Conservation (phyloP, 2,329 filamentous ascomycete genomes). For the Trichoderma asperellum region DNA sequence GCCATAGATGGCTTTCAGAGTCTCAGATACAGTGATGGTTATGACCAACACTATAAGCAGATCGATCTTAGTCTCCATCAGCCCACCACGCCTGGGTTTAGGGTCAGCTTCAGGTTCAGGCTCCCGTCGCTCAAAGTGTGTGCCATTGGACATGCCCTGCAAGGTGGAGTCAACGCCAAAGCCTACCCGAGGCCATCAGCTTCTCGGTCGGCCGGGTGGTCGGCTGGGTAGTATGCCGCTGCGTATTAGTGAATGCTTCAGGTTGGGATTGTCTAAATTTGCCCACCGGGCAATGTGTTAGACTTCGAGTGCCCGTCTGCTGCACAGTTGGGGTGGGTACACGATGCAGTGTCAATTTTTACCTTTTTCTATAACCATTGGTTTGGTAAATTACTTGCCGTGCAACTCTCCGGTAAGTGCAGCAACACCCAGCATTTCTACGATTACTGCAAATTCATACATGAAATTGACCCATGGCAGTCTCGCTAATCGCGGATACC, state of each 20-base stretch:
- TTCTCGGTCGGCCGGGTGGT: constrained; percentile 5
- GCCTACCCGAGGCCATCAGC: not conserved
- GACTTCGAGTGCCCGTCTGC: not conserved
- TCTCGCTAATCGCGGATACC: not conserved
- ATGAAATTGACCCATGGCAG: not conserved
- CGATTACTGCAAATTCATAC: not conserved
- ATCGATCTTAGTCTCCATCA: constrained; percentile 15
- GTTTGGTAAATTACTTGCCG: not conserved
- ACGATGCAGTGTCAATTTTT: not conserved
- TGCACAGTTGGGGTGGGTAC: not conserved
- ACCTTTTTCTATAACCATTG: not conserved
- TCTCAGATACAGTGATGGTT: not conserved
- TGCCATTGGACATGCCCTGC: not conserved
- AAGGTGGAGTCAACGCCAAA: not conserved
- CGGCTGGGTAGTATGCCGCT: not conserved
- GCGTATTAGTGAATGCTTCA: not conserved
- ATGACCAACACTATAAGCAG: not conserved
- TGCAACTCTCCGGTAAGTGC: not conserved
- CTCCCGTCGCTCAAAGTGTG: not conserved
- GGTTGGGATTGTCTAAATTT: not conserved
- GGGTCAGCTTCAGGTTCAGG: not conserved
- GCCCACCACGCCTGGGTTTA: constrained; percentile 3
- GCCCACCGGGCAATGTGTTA: not conserved
- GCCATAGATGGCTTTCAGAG: not conserved
- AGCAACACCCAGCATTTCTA: not conserved